A percentile compares a stretch with the other conserved stretches of the same genome.
These are phyloP conservation scores for Diutina ranongensis DNA, from an alignment of 1,139 yeast species.

Conservation along the genomic window DNA sequence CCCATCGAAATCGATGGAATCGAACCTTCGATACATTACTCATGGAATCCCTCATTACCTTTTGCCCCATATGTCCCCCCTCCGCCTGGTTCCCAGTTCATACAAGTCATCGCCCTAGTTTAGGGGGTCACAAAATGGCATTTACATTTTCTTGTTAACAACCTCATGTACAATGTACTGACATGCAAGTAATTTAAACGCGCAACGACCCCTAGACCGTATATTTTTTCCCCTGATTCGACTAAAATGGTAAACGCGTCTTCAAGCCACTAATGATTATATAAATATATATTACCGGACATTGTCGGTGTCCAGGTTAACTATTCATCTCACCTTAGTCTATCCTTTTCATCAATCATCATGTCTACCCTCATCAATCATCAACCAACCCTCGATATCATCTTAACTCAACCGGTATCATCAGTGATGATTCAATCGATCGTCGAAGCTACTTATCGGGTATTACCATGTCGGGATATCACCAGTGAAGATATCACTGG, in stretches of 20 bases:
- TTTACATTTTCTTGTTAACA: not conserved
- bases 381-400: slow-evolving; percentile 42
- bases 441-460: slow-evolving; percentile 51
- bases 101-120: not conserved
- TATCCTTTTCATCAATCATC: not conserved
- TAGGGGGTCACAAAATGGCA: not conserved
- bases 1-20: no score
- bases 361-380: no score
- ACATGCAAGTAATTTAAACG: not conserved
- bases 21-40: no score
- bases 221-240: not conserved
- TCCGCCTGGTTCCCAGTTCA: not conserved
- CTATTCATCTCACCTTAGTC: slow-evolving; percentile 2
- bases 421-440: slow-evolving; percentile 57
- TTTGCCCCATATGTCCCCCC: no score
- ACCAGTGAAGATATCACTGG: slow-evolving; percentile 17
- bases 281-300: not conserved
- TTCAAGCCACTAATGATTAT: not conserved
- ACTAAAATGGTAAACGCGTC: not conserved
- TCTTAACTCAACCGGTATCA: slow-evolving; percentile 46
- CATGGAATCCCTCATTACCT: no score
- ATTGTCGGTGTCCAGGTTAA: no score
- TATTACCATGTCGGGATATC: slow-evolving; percentile 41
- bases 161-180: not conserved
- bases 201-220: not conserved